These are phyloP conservation scores for Zea mays DNA, from an alignment of 176 grass and related monocot genomes.

Conservation along the genomic window DNA sequence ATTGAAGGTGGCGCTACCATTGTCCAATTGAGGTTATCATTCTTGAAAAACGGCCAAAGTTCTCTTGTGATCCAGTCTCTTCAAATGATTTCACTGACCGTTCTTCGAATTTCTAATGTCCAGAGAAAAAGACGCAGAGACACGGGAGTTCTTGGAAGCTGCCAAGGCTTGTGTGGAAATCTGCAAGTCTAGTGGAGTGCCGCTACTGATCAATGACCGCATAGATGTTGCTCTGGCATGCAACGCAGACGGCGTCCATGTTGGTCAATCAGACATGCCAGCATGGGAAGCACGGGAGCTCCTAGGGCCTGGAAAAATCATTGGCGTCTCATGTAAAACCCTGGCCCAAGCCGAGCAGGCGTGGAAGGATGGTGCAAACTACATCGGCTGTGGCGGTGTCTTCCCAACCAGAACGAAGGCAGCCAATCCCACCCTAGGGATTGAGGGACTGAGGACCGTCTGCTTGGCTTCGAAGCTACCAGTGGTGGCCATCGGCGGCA, in stretches of 20 bases:
- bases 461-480: constrained; percentile 74
- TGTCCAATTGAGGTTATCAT: constrained; percentile 77
- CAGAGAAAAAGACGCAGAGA: constrained; percentile 79
- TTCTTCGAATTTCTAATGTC: constrained; percentile 16
- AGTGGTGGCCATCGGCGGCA: constrained; percentile 84
- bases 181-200: constrained; percentile 64
- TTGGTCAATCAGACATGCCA: constrained; percentile 84
- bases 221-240: constrained; percentile 80
- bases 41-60: neutral
- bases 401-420: constrained; percentile 75
- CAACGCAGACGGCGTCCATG: constrained; percentile 80
- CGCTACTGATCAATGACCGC: constrained; percentile 84
- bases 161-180: constrained; percentile 66
- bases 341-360: constrained; percentile 62
- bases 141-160: constrained; percentile 66
- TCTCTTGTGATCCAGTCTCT: neutral
- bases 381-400: constrained; percentile 79
- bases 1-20: constrained; percentile 89
- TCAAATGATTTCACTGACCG: neutral
- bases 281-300: constrained; percentile 51
- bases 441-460: constrained; percentile 67
- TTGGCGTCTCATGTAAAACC: constrained; percentile 89
- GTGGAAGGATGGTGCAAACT: constrained; percentile 76
- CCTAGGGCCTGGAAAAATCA: constrained; percentile 74
- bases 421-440: constrained; percentile 68